A percentile compares a stretch with the other conserved stretches of the same genome.
Evolutionary conservation across 139 green algal species (phyloP).

Genomic region (Chlorella sp.): DNA sequence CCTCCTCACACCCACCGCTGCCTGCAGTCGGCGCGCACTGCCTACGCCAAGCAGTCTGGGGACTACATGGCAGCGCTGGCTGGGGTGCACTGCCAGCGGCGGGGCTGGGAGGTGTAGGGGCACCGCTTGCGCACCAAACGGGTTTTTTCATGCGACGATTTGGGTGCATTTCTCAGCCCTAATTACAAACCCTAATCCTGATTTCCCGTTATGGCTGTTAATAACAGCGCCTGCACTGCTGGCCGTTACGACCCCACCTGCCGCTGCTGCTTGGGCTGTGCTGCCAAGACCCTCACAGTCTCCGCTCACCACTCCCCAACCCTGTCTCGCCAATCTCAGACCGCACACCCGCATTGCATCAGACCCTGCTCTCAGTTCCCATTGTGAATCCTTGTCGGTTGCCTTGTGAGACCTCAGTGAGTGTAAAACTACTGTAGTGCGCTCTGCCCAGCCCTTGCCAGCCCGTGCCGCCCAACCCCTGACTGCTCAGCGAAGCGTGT

Average conservation of each 20-base stretch:
- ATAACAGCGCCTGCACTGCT: too few species aligned
- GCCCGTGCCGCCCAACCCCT: neutral
- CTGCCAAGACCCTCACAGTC: neutral
- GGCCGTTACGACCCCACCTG: too few species aligned
- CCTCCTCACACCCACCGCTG: neutral
- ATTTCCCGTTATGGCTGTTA: too few species aligned
- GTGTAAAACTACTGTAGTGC: too few species aligned
- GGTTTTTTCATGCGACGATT: too few species aligned
- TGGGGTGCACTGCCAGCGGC: conserved; percentile 62
- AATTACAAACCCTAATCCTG: too few species aligned
- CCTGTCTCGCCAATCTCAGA: too few species aligned
- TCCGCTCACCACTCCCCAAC: too few species aligned
- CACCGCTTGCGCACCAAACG: too few species aligned
- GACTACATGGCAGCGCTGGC: conserved; percentile 85
- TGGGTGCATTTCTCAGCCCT: too few species aligned
- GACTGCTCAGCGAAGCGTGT: neutral
- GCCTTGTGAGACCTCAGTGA: too few species aligned
- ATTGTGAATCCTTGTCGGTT: too few species aligned
- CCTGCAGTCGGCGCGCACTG: conserved; percentile 53
- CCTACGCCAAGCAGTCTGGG: conserved; percentile 67
- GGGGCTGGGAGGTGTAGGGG: conserved; percentile 48
- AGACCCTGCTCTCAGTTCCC: neutral
- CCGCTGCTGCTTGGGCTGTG: neutral
- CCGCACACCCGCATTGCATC: neutral
- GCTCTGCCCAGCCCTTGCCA: neutral